Conservation (phyloP, 805 yeast species). For the Komagataella pastoris region DNA sequence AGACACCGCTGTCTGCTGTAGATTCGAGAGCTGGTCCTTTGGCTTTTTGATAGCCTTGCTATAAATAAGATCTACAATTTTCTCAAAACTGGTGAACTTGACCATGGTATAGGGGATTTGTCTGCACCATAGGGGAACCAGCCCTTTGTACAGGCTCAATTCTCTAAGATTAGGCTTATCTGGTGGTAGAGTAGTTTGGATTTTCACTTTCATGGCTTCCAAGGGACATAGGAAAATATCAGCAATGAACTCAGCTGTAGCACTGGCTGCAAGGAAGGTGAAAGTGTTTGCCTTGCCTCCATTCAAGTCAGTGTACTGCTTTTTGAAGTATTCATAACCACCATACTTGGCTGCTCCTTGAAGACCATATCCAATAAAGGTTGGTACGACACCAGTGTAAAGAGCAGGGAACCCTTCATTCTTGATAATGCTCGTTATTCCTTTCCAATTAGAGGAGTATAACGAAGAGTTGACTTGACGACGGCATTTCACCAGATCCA, state of each 20-base stretch:
- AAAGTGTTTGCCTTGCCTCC: conserved; percentile 67
- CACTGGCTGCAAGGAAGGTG: conserved; percentile 73
- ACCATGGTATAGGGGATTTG: conserved; percentile 99
- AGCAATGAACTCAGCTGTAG: conserved; percentile 89
- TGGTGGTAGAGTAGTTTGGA: conserved; percentile 90
- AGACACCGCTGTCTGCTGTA: conserved; percentile 88
- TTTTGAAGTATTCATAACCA: conserved; percentile 83
- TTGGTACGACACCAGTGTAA: conserved; percentile 86
- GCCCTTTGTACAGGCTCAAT: conserved; percentile 63
- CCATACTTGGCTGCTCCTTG: conserved; percentile 99
- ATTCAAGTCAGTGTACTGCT: conserved; percentile 51
- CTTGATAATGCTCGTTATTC: conserved; percentile 36
- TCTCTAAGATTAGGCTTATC: conserved; percentile 23
- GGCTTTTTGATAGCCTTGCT: conserved; percentile 48
- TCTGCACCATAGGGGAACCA: conserved; percentile 88
- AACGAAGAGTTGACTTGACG: conserved; percentile 70
- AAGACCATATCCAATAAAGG: conserved; percentile 81
- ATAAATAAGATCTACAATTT: conserved; percentile 75
- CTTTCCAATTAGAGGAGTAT: conserved; percentile 60
- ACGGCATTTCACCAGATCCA: conserved; percentile 89
- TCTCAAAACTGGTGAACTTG: conserved; percentile 90
- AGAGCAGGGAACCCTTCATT: conserved; percentile 66
- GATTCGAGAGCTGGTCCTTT: conserved; percentile 52
- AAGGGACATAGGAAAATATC: conserved; percentile 85
- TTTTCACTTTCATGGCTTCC: conserved; percentile 89